Evolutionary conservation across 768 basidiomycete species (phyloP), one percentile per base, ranked within the genome.

Genomic region (Pseudohyphozyma bogoriensis): DNA sequence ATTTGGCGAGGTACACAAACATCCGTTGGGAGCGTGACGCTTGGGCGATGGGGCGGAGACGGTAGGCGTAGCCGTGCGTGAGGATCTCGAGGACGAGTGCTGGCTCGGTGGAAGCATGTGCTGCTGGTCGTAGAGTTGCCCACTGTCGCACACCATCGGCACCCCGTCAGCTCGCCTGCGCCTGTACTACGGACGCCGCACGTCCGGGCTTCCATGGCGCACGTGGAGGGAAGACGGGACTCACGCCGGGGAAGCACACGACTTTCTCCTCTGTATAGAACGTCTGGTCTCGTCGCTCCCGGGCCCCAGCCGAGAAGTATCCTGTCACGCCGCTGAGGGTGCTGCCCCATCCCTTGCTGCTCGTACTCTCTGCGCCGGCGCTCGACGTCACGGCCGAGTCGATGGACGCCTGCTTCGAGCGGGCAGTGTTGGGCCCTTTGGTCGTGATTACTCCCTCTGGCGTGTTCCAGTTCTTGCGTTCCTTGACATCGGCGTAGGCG

Each of bases 21-120:
- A 70, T 52, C 18, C 60, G 57, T 28, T 70, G 69, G 2, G 67
- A 68, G 22, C 69, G 59, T 24, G 67, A 68, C 5, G 69, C 69
- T 24, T 64, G 60, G 6, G 49, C 42, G 32, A 68, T 29, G 29
- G 64, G 64, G 0, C 62, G 58, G 18, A 59, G 58, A 0, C 67
- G 60, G 51, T 61, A 66, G 16, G 60, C 60, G 51, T 64, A 68
- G 11, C 66, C 66, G 33, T 58, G 51, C 22, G 57, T 31, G 36
- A n/a, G 7, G 29, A 52, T n/a, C 18, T 44, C 50, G 58, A 45
- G 46, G 26, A 64, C 52, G 28, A 64, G 59, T 2, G 63, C 63
- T 4, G 63, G 63, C 22, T 64, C 63, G 20, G 56, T 11, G 3
- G 55, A 39, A 12, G 45, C 26, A 45, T 60, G 58, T 31, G 56